phyloP scores from a whole-genome alignment of 371 early-diverging fungal genomes.

The Mycotypha africana region DNA sequence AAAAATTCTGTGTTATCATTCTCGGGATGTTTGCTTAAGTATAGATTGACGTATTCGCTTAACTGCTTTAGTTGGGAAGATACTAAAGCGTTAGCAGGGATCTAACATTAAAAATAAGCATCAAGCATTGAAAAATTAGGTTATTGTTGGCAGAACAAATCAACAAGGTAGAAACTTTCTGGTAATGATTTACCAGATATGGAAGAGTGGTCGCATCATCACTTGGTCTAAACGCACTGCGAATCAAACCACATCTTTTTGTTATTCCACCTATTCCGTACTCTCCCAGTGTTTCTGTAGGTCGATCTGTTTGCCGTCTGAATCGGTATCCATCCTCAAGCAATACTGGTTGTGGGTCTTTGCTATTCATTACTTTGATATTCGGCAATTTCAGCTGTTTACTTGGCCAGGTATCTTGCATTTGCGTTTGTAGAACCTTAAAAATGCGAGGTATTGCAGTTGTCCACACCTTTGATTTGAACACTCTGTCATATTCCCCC shows the following conservation, averaged over 20 bases:
- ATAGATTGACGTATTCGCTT: slow-evolving; percentile 4
- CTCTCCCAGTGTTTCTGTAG: slow-evolving; percentile 53
- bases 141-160: no score
- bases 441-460: slow-evolving; percentile 25
- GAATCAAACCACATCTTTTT: slow-evolving; percentile 47
- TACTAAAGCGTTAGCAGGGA: slow-evolving; percentile 59
- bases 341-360: slow-evolving; percentile 13
- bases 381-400: neutral
- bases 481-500: slow-evolving; percentile 19
- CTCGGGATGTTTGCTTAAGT: neutral
- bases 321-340: slow-evolving; percentile 28
- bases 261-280: slow-evolving; percentile 48
- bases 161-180: no score
- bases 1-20: slow-evolving; percentile 2
- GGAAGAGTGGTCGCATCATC: slow-evolving; percentile 60
- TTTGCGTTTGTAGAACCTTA: slow-evolving; percentile 26
- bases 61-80: slow-evolving; percentile 28
- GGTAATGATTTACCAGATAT: slow-evolving; percentile 42
- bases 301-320: slow-evolving; percentile 25
- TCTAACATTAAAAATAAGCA: slow-evolving; percentile 21
- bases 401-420: slow-evolving; percentile 32
- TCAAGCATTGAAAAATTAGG: no score
- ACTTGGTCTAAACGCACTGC: slow-evolving; percentile 55
- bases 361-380: neutral
- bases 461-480: slow-evolving; percentile 22